Percentiles rank a stretch among this genome's conserved stretches.
phyloP scores from a whole-genome alignment of 768 basidiomycete genomes.

The Lentinula guzmanii region DNA sequence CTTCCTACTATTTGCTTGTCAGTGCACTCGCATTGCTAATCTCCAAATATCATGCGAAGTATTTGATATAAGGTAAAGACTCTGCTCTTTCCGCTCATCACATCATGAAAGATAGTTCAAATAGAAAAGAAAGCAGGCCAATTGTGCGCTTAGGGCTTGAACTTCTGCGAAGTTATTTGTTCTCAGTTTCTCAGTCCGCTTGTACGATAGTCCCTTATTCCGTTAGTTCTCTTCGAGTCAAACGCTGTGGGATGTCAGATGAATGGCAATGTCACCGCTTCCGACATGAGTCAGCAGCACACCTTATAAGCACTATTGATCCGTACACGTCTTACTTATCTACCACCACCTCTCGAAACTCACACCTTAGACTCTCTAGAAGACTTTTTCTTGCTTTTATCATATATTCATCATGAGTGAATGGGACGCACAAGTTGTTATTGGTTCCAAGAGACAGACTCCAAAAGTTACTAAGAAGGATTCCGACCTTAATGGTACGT shows the following conservation, averaged over 20 bases:
- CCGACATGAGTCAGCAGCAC: conserved; percentile 3
- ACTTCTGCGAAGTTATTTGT: no score
- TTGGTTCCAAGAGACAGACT: conserved; percentile 60
- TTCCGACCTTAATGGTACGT: conserved; percentile 50
- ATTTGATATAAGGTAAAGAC: no score
- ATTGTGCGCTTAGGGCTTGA: no score
- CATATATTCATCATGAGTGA: conserved; percentile 34
- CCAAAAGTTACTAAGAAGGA: conserved; percentile 60
- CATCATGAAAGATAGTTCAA: no score
- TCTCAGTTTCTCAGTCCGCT: not conserved
- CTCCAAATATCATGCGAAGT: no score
- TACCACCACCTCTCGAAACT: not conserved
- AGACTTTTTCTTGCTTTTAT: not conserved
- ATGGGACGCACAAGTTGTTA: conserved; percentile 70
- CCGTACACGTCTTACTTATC: not conserved
- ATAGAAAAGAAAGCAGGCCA: no score
- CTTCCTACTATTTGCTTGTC: no score
- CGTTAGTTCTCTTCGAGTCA: not conserved
- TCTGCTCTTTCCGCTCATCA: no score
- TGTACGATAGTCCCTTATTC: not conserved
- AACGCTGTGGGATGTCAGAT: not conserved
- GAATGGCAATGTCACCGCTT: not conserved
- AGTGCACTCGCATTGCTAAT: no score
- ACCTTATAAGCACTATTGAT: not conserved
- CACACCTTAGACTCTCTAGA: not conserved